Evolutionary conservation across 208 protist genomes (phyloP).

Genomic region (Trypanosoma caninum): DNA sequence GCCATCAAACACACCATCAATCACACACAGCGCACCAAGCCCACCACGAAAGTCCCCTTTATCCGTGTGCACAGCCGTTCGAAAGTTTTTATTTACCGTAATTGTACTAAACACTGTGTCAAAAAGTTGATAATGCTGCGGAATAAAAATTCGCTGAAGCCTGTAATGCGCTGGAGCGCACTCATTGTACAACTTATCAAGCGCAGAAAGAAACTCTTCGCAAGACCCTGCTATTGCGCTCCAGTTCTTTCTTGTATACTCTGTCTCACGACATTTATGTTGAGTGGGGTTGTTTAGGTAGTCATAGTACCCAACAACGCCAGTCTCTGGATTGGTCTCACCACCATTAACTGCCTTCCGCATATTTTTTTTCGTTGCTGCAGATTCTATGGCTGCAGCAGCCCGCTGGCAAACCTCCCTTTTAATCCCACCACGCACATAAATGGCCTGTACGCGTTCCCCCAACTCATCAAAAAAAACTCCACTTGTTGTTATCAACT

Average conservation of each 20-base stretch:
- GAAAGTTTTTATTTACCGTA: constrained; percentile 89
- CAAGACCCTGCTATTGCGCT: constrained; percentile 33
- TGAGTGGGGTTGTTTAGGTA: constrained; percentile 80
- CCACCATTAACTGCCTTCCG: constrained; percentile 77
- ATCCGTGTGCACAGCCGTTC: constrained; percentile 87
- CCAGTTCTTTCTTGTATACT: constrained; percentile 76
- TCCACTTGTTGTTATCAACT: constrained; percentile 51
- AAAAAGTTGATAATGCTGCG: constrained; percentile 63
- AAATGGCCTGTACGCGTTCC: constrained; percentile 64
- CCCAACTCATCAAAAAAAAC: constrained; percentile 54
- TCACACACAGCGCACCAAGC: constrained; percentile 70
- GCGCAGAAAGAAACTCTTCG: constrained; percentile 38
- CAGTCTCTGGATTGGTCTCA: constrained; percentile 66
- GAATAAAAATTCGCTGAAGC: constrained; percentile 74
- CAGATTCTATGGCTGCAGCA: constrained; percentile 45
- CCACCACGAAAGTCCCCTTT: constrained; percentile 84
- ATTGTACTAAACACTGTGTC: constrained; percentile 89
- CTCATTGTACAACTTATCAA: constrained; percentile 71
- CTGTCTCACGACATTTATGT: constrained; percentile 84
- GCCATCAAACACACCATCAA: constrained; percentile 83
- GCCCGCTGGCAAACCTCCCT: constrained; percentile 44
- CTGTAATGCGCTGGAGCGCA: constrained; percentile 68
- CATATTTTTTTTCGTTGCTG: constrained; percentile 75
- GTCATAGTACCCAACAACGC: constrained; percentile 91
- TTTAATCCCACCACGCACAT: constrained; percentile 50